Base-by-base conservation (phyloP, 2,329 filamentous ascomycete genomes). In the Cercospora sp. region DNA sequence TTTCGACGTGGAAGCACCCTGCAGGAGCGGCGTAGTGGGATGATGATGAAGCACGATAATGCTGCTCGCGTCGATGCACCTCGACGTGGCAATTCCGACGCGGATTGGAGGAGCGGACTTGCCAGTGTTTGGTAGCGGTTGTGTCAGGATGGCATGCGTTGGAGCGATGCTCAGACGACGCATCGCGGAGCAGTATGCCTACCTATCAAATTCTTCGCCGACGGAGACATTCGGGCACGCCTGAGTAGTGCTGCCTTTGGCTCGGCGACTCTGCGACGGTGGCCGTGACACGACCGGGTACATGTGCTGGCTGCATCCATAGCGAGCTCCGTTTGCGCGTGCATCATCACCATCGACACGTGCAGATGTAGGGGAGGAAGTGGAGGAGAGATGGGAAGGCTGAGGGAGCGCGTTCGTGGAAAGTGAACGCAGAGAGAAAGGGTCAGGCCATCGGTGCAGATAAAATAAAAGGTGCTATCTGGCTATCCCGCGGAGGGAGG, bases 1-100 rank as follows among this genome's bases (percentile, higher is more conserved):
- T 21, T 57, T 55, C 28, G 32, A 64, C 61, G 49, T 64, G 61
- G 61, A 58, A 58, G 61, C 49, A 57, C 61, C 61, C 49, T 64
- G 61, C 61, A 64, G 51, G 49, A 40, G 49, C 10, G 61, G n/a
- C 37, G 45, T 24, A 26, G 61, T 26, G 28, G 43, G 51, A 57
- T 16, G 53, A 30, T 28, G 53, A 57, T 16, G 53, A 57, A 30
- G 53, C 45, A 57, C 26, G 53, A 57, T 16, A 18, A 57, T 57
- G 53, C 18, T 53, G 53, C 53, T 57, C 53, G 53, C 53, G 21
- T 57, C 24, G 53, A 57, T 57, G 53, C 53, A 57, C 21, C 53
- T 57, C 53, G 53, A 57, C 53, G 53, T 61, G 59, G 59, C 59
- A 61, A 12, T 40, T 12, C 30, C n/a, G 57, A 32, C 57, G 57